Evolutionary conservation across 129 eudicot species (phyloP).

Genomic region (Silybum marianum): DNA sequence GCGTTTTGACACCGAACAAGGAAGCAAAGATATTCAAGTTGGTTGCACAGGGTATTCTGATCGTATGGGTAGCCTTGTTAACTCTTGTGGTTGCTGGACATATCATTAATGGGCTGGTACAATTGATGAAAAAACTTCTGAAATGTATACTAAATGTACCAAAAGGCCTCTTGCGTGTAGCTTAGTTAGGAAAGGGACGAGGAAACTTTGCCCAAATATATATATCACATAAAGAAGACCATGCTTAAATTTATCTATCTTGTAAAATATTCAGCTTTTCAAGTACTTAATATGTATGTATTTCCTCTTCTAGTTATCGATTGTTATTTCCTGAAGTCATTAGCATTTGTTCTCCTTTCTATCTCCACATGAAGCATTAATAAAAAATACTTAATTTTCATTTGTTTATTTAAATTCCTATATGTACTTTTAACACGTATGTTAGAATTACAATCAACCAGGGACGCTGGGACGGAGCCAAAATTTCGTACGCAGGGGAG

Average conservation of each 20-base stretch:
- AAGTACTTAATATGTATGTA: background rate
- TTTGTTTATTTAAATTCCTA: too few species aligned
- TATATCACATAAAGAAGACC: background rate
- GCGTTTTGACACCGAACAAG: conserved; percentile 30
- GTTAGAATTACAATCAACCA: too few species aligned
- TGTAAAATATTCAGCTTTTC: conserved; percentile 14
- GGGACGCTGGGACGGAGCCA: too few species aligned
- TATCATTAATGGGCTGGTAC: conserved; percentile 6
- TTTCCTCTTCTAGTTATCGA: background rate
- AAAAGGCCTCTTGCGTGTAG: too few species aligned
- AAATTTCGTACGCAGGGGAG: too few species aligned
- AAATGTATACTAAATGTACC: too few species aligned
- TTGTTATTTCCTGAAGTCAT: background rate
- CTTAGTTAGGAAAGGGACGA: too few species aligned
- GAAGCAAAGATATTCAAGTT: background rate
- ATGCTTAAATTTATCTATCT: background rate
- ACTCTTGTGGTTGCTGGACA: conserved; percentile 33
- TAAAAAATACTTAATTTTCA: too few species aligned
- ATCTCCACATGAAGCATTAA: background rate
- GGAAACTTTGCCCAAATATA: too few species aligned
- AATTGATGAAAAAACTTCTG: background rate
- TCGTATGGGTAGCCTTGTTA: conserved; percentile 45
- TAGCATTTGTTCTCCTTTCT: background rate
- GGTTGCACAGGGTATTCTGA: background rate
- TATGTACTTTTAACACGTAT: too few species aligned